phyloP scores from a whole-genome alignment of 176 grass and related monocot genomes.

The Cymbopogon citratus region DNA sequence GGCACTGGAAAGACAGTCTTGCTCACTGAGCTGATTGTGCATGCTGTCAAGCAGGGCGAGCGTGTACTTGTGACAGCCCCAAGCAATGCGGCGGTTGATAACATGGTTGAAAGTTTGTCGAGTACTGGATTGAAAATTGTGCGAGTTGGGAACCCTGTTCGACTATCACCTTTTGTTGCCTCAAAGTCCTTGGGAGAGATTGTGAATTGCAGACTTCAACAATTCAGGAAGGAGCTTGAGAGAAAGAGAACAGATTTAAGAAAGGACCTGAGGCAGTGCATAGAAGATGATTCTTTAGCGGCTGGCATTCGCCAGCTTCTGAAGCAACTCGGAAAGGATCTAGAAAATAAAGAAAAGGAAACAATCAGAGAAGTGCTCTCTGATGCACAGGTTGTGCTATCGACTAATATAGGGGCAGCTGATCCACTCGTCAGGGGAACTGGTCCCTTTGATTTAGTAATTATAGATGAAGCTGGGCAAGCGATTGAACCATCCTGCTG shows the following conservation, averaged over 20 bases:
- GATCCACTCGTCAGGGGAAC: constrained; percentile 71
- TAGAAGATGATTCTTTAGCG: constrained; percentile 88
- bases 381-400: constrained; percentile 68
- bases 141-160: constrained; percentile 88
- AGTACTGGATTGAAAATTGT: constrained; percentile 69
- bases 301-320: constrained; percentile 86
- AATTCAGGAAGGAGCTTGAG: constrained; percentile 85
- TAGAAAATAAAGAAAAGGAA: constrained; percentile 88
- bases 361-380: constrained; percentile 81
- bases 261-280: constrained; percentile 83
- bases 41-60: constrained; percentile 81
- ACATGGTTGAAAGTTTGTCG: constrained; percentile 78
- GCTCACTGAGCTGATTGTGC: constrained; percentile 66
- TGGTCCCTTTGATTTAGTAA: constrained; percentile 75
- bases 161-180: constrained; percentile 61
- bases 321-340: constrained; percentile 81
- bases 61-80: constrained; percentile 78
- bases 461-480: constrained; percentile 92
- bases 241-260: constrained; percentile 87
- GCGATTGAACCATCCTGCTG: constrained; percentile 85
- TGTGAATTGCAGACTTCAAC: constrained; percentile 62
- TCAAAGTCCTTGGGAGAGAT: constrained; percentile 81
- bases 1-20: constrained; percentile 90
- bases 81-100: constrained; percentile 83
- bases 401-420: constrained; percentile 79